These are phyloP conservation scores for Elsinoe fawcettii DNA, from an alignment of 2,329 filamentous ascomycete genomes.

Conservation along the genomic window DNA sequence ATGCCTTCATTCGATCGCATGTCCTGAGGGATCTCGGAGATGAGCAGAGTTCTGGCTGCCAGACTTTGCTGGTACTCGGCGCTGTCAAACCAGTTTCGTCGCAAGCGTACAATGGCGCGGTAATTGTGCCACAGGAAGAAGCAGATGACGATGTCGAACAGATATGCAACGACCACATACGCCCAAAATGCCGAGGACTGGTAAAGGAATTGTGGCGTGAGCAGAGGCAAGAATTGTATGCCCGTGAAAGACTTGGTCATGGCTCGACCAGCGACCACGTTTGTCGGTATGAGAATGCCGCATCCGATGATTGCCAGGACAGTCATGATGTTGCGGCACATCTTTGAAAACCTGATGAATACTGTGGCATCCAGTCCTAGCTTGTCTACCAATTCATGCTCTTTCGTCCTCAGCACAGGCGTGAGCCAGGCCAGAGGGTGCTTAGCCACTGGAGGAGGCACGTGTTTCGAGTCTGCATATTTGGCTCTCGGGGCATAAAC, in stretches of 20 bases:
- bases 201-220: slow-evolving; percentile 50
- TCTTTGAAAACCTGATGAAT: slow-evolving; percentile 79
- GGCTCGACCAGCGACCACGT: slow-evolving; percentile 42
- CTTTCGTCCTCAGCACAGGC: slow-evolving; percentile 69
- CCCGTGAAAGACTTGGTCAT: slow-evolving; percentile 25
- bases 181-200: slow-evolving; percentile 46
- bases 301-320: slow-evolving; percentile 65
- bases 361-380: slow-evolving; percentile 86
- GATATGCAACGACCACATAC: slow-evolving; percentile 51
- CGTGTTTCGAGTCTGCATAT: slow-evolving; percentile 82
- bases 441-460: slow-evolving; percentile 77
- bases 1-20: slow-evolving; percentile 79
- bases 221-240: slow-evolving; percentile 42
- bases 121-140: slow-evolving; percentile 91
- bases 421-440: slow-evolving; percentile 81
- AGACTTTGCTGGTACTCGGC: slow-evolving; percentile 82
- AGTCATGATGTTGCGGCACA: slow-evolving; percentile 88
- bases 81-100: slow-evolving; percentile 74
- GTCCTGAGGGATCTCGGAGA: slow-evolving; percentile 77
- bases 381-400: slow-evolving; percentile 68
- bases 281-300: slow-evolving; percentile 72
- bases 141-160: slow-evolving; percentile 67
- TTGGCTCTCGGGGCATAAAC: slow-evolving; percentile 94
- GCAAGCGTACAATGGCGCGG: slow-evolving; percentile 59
- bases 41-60: slow-evolving; percentile 60